Evolutionary conservation across 2,329 filamentous ascomycete species (phyloP).

Genomic region (Ampelomyces quisqualis): DNA sequence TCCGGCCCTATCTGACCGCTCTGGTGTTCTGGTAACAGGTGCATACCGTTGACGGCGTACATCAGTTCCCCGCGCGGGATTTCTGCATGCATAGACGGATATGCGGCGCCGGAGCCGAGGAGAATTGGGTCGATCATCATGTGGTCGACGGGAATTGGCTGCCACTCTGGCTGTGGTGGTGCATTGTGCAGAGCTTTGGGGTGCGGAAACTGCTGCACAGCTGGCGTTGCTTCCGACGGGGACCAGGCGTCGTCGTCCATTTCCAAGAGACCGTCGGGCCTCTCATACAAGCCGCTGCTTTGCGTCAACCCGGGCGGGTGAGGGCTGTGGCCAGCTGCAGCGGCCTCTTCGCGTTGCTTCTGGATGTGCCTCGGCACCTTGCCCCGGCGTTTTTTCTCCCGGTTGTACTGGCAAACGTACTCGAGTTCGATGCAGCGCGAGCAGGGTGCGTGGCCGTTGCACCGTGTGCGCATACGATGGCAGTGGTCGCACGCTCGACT

Average conservation of each 20-base stretch:
- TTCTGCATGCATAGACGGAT: slow-evolving; percentile 35
- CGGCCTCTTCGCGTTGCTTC: slow-evolving; percentile 41
- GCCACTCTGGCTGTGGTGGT: slow-evolving; percentile 35
- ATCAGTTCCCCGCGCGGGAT: slow-evolving; percentile 39
- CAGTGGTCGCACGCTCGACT: slow-evolving; percentile 94
- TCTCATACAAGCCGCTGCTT: slow-evolving; percentile 29
- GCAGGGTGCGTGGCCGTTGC: slow-evolving; percentile 86
- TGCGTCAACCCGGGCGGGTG: slow-evolving; percentile 31
- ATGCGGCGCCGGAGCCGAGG: slow-evolving; percentile 32
- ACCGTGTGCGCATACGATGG: slow-evolving; percentile 91
- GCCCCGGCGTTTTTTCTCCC: slow-evolving; percentile 89
- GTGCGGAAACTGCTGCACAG: slow-evolving; percentile 36
- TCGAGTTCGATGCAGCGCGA: slow-evolving; percentile 82
- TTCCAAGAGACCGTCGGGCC: slow-evolving; percentile 29
- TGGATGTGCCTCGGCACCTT: slow-evolving; percentile 59
- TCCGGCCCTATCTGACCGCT: slow-evolving; percentile 33
- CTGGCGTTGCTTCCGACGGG: slow-evolving; percentile 37
- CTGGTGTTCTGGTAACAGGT: slow-evolving; percentile 32
- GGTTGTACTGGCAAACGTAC: slow-evolving; percentile 84
- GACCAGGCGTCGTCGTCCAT: slow-evolving; percentile 44
- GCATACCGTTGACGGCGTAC: slow-evolving; percentile 43
- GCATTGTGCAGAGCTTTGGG: slow-evolving; percentile 28
- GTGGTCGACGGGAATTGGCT: slow-evolving; percentile 35
- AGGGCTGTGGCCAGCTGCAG: slow-evolving; percentile 26
- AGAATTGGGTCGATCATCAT: slow-evolving; percentile 43